Conservation (phyloP, 2,329 filamentous ascomycete species). For the Plenodomus biglobosus region DNA sequence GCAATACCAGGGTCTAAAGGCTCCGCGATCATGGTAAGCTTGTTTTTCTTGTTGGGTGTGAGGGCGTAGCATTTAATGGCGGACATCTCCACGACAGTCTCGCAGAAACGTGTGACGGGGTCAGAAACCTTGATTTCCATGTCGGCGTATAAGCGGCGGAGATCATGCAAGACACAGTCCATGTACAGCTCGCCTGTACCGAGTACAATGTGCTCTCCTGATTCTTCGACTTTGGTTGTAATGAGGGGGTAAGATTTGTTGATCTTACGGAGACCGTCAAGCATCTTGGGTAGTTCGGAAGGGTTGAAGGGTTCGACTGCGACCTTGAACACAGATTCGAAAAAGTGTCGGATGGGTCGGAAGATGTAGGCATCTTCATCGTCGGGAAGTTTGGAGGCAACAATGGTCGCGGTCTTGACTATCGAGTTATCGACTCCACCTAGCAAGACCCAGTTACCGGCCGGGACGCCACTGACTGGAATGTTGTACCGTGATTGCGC, state of each 20-base stretch:
- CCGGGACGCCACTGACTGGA: constrained; percentile 85
- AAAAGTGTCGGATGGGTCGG: constrained; percentile 89
- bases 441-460: constrained; percentile 90
- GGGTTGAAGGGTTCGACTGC: constrained; percentile 98
- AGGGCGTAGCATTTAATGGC: constrained; percentile 97
- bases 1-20: constrained; percentile 93
- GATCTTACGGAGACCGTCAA: constrained; percentile 92
- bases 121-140: constrained; percentile 99
- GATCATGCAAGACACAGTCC: constrained; percentile 96
- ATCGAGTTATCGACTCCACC: constrained; percentile 96
- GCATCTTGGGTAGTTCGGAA: constrained; percentile 96
- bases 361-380: constrained; percentile 96
- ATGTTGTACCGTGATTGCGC: constrained; percentile 92
- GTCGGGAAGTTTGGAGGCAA: constrained; percentile 76
- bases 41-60: constrained; percentile 99
- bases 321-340: constrained; percentile 95
- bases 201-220: constrained; percentile 90
- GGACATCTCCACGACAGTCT: constrained; percentile 95
- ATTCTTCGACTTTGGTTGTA: constrained; percentile 96
- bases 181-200: constrained; percentile 99
- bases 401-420: constrained; percentile 91
- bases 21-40: constrained; percentile 97
- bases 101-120: constrained; percentile 94
- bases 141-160: constrained; percentile 90
- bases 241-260: constrained; percentile 98